Evolutionary conservation across 225 moss, liverwort and hornwort genomes (phyloP).

Genomic region (Sphagnum contortum): DNA sequence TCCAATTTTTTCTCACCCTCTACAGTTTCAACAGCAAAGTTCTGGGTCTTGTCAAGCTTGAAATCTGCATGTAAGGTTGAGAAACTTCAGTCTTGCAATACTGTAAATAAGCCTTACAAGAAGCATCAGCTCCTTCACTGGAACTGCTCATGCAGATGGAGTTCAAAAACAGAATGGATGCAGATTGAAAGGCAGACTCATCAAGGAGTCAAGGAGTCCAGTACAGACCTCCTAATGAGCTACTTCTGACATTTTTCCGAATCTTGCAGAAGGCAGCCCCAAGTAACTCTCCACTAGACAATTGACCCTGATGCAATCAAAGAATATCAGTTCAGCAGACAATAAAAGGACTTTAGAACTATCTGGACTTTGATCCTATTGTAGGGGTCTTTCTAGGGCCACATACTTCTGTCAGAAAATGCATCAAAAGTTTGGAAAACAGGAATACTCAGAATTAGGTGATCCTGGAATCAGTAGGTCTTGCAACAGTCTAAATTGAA

Average conservation of each 20-base stretch:
- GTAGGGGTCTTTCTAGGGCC: too few species aligned
- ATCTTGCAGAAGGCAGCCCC: constrained; percentile 52
- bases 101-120: not conserved
- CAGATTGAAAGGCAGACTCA: too few species aligned
- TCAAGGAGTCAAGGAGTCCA: not conserved
- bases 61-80: constrained; percentile 37
- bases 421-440: too few species aligned
- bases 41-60: constrained; percentile 60
- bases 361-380: not conserved
- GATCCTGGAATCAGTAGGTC: too few species aligned
- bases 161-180: too few species aligned
- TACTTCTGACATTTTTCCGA: constrained; percentile 53
- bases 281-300: constrained; percentile 55
- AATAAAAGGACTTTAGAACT: not conserved
- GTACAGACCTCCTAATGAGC: constrained; percentile 62
- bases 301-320: constrained; percentile 35
- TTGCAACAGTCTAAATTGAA: too few species aligned
- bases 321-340: not conserved
- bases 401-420: too few species aligned
- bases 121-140: not conserved
- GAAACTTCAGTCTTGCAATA: not conserved
- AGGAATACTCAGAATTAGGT: too few species aligned
- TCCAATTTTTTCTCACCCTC: constrained; percentile 72
- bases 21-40: constrained; percentile 49
- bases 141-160: not conserved